Base-by-base conservation (phyloP, 1,284 basidiomycete species). In the Singerocomus rubriflavus region DNA sequence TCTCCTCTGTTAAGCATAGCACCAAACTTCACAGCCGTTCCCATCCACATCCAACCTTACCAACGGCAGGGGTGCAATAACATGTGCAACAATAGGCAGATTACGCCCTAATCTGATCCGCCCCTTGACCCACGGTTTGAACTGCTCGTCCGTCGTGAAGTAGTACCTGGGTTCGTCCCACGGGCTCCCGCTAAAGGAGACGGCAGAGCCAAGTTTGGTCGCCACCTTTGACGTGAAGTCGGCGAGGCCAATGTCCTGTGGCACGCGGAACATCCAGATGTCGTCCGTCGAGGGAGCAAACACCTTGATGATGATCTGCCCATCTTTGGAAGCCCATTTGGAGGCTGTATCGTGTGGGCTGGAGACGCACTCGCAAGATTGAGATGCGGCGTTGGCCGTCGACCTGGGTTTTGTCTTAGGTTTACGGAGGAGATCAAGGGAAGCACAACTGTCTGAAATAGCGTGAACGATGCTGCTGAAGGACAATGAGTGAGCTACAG, bases 301-400 rank as follows among this genome's bases (percentile, higher is more conserved):
- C n/a, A 75, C 68, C 57, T 74, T 74, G 63, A 74, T 59, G 46
- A 71, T 39, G 44, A 74, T 73, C 57, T 56, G 61, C 6, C 68
- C 71, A 29, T 67, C 56, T 35, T 59, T 59, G 29, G 71, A 62
- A 33, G 60, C 62, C 71, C 72, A 74, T 48, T 58, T 59, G 5
- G 44, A 46, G 10, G 25, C 50, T 29, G 43, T 25, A 10, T 57
- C 50, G 26, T 46, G 41, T 13, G 21, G 12, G 16, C 42, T 43
- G n/a, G 21, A 11, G n/a, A 21, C 2, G 21, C 13, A 42, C 12
- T 39, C 40, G 1, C 29, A 5, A 26, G 41, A 26, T 35, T 35
- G 38, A 25, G 14, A 25, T 29, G n/a, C n/a, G n/a, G n/a, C n/a
- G n/a, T 44, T 39, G 30, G 11, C 14, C 12, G 29, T 35, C 27